A percentile compares a stretch with the other conserved stretches of the same genome.
Conservation (phyloP, 2,329 filamentous ascomycete genomes). For the Pyrenophora tritici-repentis region DNA sequence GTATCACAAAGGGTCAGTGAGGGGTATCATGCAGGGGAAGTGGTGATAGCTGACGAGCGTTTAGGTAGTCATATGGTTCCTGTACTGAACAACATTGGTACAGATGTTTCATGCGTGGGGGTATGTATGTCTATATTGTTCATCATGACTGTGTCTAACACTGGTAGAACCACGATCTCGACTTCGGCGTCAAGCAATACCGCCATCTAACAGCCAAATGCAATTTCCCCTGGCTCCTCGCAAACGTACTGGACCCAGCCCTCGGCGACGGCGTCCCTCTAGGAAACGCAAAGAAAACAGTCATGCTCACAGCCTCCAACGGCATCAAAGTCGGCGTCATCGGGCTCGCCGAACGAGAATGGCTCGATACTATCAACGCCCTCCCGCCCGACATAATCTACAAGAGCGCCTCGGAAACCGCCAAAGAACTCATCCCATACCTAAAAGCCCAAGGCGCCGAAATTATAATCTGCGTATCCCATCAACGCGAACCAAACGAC, state of each 20-base stretch:
- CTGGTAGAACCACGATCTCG: conserved; percentile 81
- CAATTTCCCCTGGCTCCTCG: conserved; percentile 85
- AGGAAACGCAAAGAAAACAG: conserved; percentile 74
- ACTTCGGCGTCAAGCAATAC: conserved; percentile 86
- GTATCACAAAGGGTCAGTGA: conserved; percentile 75
- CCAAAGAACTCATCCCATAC: conserved; percentile 73
- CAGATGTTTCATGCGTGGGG: conserved; percentile 80
- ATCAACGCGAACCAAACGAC: conserved; percentile 88
- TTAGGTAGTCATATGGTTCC: conserved; percentile 83
- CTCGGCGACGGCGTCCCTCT: conserved; percentile 76
- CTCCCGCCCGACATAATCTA: conserved; percentile 83
- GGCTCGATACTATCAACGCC: conserved; percentile 85
- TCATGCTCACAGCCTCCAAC: conserved; percentile 78
- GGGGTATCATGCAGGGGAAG: no score
- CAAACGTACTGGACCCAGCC: conserved; percentile 84
- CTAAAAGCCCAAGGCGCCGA: conserved; percentile 79
- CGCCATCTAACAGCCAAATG: conserved; percentile 73
- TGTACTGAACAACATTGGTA: conserved; percentile 76
- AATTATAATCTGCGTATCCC: conserved; percentile 79
- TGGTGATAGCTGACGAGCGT: background rate
- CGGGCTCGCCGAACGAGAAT: conserved; percentile 84
- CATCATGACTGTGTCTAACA: conserved; percentile 16
- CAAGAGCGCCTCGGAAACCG: conserved; percentile 75
- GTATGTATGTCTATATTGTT: conserved; percentile 55
- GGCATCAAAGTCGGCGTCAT: conserved; percentile 86